Evolutionary conservation across 2,329 filamentous ascomycete species (phyloP).

Genomic region (Lasiodiplodia gonubiensis): DNA sequence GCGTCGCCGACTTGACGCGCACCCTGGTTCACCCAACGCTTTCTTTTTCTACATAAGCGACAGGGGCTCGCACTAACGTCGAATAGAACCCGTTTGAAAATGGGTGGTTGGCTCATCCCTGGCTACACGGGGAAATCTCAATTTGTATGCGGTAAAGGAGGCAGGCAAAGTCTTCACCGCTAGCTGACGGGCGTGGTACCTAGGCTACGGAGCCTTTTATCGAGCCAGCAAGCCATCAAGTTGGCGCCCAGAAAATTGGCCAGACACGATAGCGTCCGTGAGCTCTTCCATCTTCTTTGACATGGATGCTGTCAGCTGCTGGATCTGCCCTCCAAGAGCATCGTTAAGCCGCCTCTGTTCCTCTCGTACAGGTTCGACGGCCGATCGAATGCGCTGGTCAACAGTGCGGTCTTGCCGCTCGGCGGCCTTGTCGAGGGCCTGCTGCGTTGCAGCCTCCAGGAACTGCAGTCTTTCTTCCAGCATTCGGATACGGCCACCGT

Average conservation of each 20-base stretch:
- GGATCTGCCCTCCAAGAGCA: not conserved
- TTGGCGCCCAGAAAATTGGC: not conserved
- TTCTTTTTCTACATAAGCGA: not conserved
- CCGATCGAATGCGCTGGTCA: constrained; percentile 1
- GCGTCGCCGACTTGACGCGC: not conserved
- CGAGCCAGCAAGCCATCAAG: no score
- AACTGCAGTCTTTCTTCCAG: constrained; percentile 3
- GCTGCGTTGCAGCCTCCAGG: not conserved
- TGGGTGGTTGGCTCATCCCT: not conserved
- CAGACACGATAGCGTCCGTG: not conserved
- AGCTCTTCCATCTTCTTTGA: not conserved
- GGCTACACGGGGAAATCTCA: not conserved
- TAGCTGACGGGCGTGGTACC: no score
- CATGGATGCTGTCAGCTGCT: not conserved
- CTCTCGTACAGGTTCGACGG: not conserved
- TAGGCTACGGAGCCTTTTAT: no score
- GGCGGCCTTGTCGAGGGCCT: not conserved
- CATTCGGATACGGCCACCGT: not conserved
- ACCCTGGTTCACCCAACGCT: not conserved
- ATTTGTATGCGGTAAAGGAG: not conserved
- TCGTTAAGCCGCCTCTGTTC: not conserved
- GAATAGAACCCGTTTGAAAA: not conserved
- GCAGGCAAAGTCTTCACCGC: not conserved
- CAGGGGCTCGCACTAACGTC: not conserved
- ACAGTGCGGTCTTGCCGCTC: not conserved